Evolutionary conservation across 306 rosid species (phyloP), one percentile per base, ranked within the genome.

Genomic region (Oemleria cerasiformis): DNA sequence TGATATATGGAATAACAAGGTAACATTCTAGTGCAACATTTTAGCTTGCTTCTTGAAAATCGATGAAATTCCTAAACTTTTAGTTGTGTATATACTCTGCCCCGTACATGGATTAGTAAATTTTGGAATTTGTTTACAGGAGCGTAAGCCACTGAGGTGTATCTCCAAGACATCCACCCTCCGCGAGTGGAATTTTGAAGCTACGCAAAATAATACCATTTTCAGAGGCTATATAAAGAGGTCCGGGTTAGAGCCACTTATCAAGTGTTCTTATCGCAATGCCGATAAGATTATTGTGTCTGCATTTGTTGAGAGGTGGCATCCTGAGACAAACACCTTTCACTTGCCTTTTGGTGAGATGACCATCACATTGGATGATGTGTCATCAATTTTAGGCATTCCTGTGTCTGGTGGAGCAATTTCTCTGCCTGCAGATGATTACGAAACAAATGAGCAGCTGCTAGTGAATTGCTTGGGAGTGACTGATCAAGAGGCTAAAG

Each of bases 291-390:
- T 67, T 21, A 20, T 67, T 25, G 71, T 67, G 7, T 67, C 16
- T 3, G 42, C 56, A 2, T 67, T 48, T 6, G 14, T 19, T 67
- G 71, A 67, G 71, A 44, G 71, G 36, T 67, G 71, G 71, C 71
- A 67, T 5, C 41, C 20, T 0, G 44, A 47, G 41, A 67, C 21
- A 10, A 67, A 48, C 15, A 67, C 43, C 8, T 67, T 67, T 25
- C 55, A 66, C 20, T 13, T 47, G 2, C 41, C 71, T 1, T 45
- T 66, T 25, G 41, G 41, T 44, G 71, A 66, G 43, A 14, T 66
- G 56, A 66, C 21, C 0, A 47, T 66, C 11, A 66, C 41, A 3
- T 47, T 66, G 1, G 54, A 66, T 14, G 71, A 47, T 23, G 55
- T 66, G 3, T 15, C 34, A 5, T 23, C 14, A 12, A 23, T 66